Base-by-base conservation (phyloP, 805 yeast species). In the Candida saitoana region DNA sequence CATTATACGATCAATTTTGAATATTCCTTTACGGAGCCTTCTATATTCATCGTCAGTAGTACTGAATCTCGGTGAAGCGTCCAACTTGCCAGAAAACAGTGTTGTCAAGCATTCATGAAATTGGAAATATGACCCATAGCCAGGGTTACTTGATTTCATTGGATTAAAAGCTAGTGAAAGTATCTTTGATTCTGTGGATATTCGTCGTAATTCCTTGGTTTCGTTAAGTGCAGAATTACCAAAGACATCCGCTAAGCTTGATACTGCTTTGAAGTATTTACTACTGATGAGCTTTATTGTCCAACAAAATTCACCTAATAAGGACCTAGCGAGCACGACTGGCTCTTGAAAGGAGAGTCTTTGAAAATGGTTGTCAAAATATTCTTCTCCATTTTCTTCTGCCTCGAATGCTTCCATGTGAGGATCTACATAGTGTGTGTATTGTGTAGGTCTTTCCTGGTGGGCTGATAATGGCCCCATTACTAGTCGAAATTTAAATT, bases 251-350 rank as follows among this genome's bases (percentile, higher is more conserved):
- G 60, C 53, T 2, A 79, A 45, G 4, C 76, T 67, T 29, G 60
- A 55, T 4, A 81, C 87, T n/a, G 62, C 60, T 42, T 69, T 65
- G 60, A 82, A 81, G 41, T 56, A 65, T 3, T 48, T 48, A 1
- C 63, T 55, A 16, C 60, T 56, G 1, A 80, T 54, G 8, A 65
- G 65, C 37, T 62, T 64, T 5, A 71, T 59, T 0, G 82, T 71
- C 87, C 87, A 82, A 22, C 72, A 77, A 42, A 70, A 74, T 36
- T 75, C 80, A 6, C 60, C 60, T 18, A 77, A 41, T 8, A 67
- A 42, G 2, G 62, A 52, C 18, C 80, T 47, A 34, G 60, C 55
- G 0, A 48, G 42, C 1, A 69, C 66, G 4, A 17, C 33, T 3
- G 71, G 67, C 2, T 42, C 18, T 3, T 41, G 40, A 38, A 62